Percentiles rank a stretch among this genome's conserved stretches.
phyloP scores from a whole-genome alignment of 129 eudicot species.

The Erigeron canadensis region DNA sequence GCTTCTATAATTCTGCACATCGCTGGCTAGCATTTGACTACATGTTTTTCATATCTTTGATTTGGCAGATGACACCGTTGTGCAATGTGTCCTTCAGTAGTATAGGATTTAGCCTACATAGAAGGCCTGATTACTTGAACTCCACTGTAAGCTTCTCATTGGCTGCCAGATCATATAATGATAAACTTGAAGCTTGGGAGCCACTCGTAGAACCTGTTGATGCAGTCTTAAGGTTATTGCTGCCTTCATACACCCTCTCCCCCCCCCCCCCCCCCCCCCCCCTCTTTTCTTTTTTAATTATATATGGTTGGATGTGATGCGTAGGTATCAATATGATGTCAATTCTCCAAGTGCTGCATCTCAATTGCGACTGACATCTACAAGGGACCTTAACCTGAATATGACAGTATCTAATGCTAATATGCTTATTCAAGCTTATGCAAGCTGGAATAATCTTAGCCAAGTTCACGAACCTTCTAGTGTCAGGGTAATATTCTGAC shows the following conservation, averaged over 20 bases:
- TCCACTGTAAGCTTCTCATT: constrained; percentile 84
- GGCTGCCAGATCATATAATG: constrained; percentile 89
- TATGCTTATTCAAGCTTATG: constrained; percentile 92
- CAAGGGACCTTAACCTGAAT: constrained; percentile 78
- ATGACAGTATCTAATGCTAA: constrained; percentile 84
- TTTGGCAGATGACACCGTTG: constrained; percentile 89
- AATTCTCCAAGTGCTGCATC: constrained; percentile 84
- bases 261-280: neutral
- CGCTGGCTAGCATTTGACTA: neutral
- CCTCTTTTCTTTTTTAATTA: neutral
- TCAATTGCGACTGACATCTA: constrained; percentile 79
- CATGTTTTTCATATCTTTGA: constrained; percentile 23
- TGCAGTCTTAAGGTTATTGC: constrained; percentile 72
- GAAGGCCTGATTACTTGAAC: constrained; percentile 65
- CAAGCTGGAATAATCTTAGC: constrained; percentile 90
- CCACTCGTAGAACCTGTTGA: constrained; percentile 96
- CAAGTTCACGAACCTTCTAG: constrained; percentile 54
- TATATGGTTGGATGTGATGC: constrained; percentile 17
- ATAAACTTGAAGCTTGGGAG: constrained; percentile 96
- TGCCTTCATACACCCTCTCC: too few species aligned
- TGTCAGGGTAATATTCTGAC: constrained; percentile 41
- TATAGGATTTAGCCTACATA: constrained; percentile 71
- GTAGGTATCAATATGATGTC: constrained; percentile 81
- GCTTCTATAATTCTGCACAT: constrained; percentile 10
- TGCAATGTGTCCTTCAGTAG: constrained; percentile 78